Conservation (phyloP, 768 basidiomycete species). For the Lentinula lateritia region DNA sequence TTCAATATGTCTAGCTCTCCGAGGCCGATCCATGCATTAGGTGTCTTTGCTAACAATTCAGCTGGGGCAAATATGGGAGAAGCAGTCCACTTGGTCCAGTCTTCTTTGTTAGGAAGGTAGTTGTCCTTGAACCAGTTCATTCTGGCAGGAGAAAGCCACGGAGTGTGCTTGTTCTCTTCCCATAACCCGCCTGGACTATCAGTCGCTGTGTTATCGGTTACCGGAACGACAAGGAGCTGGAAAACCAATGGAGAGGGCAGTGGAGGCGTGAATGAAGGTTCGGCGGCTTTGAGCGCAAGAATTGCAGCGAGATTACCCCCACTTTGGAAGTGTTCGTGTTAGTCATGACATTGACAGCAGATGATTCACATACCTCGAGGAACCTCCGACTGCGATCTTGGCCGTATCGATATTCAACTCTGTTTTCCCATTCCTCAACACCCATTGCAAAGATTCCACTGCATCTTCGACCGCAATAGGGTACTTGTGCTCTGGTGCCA, state of each 20-base stretch:
- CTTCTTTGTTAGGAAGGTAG: constrained; percentile 59
- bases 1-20: constrained; percentile 62
- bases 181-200: constrained; percentile 36
- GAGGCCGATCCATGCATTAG: constrained; percentile 58
- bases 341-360: neutral
- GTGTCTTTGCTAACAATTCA: constrained; percentile 42
- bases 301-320: constrained; percentile 70
- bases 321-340: constrained; percentile 22
- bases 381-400: constrained; percentile 68
- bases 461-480: constrained; percentile 71
- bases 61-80: constrained; percentile 69
- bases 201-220: constrained; percentile 65
- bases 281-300: constrained; percentile 56
- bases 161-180: constrained; percentile 50
- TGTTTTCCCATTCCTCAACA: constrained; percentile 39
- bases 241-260: constrained; percentile 43
- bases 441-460: constrained; percentile 62
- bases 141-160: constrained; percentile 53
- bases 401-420: constrained; percentile 42
- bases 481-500: constrained; percentile 67
- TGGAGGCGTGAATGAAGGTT: constrained; percentile 30
- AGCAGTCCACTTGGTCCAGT: constrained; percentile 61
- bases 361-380: constrained; percentile 47
- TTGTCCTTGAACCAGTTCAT: constrained; percentile 74
- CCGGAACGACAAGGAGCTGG: constrained; percentile 67